phyloP scores from a whole-genome alignment of 371 early-diverging fungal genomes.

The Mucor irregularis region DNA sequence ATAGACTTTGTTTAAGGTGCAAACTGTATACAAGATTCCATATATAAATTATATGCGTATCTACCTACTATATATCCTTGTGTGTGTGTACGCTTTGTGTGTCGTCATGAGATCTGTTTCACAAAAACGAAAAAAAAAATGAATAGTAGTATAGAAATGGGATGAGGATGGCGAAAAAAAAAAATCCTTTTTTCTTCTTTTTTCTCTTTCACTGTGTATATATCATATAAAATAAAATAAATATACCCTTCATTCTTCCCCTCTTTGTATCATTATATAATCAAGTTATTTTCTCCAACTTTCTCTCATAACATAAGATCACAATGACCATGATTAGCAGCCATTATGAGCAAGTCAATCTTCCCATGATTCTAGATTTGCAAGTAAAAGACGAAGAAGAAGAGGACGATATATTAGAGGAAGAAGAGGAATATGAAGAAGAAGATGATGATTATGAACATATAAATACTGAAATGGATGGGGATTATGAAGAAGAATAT shows the following conservation, averaged over 20 bases:
- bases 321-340: conserved; percentile 5
- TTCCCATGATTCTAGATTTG: background rate
- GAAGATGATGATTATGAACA: background rate
- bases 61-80: no score
- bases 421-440: conserved; percentile 1
- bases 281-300: background rate
- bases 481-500: background rate
- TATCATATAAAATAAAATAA: no score
- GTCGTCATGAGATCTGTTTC: conserved; percentile 4
- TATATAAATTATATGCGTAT: no score
- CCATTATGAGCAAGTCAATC: background rate
- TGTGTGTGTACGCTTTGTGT: background rate
- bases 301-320: background rate
- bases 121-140: background rate
- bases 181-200: background rate
- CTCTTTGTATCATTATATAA: background rate
- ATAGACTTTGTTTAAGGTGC: no score
- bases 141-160: background rate
- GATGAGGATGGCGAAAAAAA: no score
- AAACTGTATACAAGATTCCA: no score
- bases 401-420: background rate
- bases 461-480: background rate
- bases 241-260: background rate
- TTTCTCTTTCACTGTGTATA: no score
- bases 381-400: background rate